phyloP scores from a whole-genome alignment of 225 moss, liverwort and hornwort genomes.

The Pleurozium schreberi region DNA sequence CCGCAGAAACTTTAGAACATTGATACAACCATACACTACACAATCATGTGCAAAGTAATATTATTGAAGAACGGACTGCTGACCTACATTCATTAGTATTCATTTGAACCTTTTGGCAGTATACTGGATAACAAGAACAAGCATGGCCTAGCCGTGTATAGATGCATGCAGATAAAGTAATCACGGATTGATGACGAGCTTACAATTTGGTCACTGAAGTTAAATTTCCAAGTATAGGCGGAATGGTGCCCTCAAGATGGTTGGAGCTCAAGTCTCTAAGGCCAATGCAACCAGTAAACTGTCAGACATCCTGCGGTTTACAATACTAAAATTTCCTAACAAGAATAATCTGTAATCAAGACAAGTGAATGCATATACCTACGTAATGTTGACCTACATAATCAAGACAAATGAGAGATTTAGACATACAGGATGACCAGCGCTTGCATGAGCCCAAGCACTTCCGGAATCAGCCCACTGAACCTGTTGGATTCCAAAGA shows the following conservation, averaged over 20 bases:
- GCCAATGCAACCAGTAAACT: neutral
- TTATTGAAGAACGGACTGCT: neutral
- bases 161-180: neutral
- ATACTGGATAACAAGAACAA: neutral
- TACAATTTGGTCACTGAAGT: conserved; percentile 54
- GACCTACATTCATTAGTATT: neutral
- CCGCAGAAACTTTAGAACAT: neutral
- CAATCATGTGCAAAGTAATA: neutral
- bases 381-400: neutral
- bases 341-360: neutral
- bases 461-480: conserved; percentile 36
- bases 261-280: conserved; percentile 43
- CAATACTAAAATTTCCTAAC: neutral
- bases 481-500: conserved; percentile 47
- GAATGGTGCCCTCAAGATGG: conserved; percentile 41
- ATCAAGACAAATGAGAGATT: neutral
- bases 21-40: neutral
- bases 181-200: neutral
- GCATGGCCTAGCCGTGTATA: neutral
- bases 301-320: neutral
- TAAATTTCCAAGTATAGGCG: conserved; percentile 47
- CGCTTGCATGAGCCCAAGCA: conserved; percentile 49
- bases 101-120: neutral
- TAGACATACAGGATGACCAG: conserved; percentile 33
- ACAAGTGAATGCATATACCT: neutral